A percentile compares a stretch with the other conserved stretches of the same genome.
phyloP scores from a whole-genome alignment of 306 rosid species.

The Gastrolobium villosum region DNA sequence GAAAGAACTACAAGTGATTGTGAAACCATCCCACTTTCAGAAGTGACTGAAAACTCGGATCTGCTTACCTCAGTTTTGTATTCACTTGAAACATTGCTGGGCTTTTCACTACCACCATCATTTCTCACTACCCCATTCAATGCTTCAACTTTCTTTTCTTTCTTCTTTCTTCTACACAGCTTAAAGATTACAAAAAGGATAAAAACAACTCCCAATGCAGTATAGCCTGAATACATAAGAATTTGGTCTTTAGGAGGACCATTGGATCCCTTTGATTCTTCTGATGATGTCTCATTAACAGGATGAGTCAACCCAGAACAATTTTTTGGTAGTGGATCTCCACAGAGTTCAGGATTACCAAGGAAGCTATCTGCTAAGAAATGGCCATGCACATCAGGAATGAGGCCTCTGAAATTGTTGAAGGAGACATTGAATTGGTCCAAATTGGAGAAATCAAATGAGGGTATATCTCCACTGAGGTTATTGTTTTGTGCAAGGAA shows the following conservation, averaged over 20 bases:
- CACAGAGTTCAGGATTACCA: constrained; percentile 77
- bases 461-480: constrained; percentile 63
- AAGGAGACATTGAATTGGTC: constrained; percentile 65
- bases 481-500: constrained; percentile 72
- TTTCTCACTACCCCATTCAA: constrained; percentile 42
- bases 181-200: constrained; percentile 49
- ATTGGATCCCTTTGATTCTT: constrained; percentile 41
- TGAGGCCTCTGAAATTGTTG: constrained; percentile 63
- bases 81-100: constrained; percentile 55
- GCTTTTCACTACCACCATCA: constrained; percentile 47
- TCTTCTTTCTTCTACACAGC: constrained; percentile 58
- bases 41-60: constrained; percentile 56
- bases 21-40: constrained; percentile 68
- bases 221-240: constrained; percentile 75
- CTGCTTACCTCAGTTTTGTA: constrained; percentile 56
- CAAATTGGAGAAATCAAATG: constrained; percentile 67
- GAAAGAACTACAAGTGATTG: constrained; percentile 74
- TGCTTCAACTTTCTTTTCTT: constrained; percentile 56
- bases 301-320: constrained; percentile 43
- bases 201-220: constrained; percentile 54
- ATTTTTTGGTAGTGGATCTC: constrained; percentile 58
- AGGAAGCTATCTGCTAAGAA: constrained; percentile 61
- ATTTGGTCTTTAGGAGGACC: constrained; percentile 53
- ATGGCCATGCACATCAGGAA: constrained; percentile 56
- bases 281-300: neutral